phyloP scores from a whole-genome alignment of 2,329 filamentous ascomycete genomes.

The Elsinoe australis region DNA sequence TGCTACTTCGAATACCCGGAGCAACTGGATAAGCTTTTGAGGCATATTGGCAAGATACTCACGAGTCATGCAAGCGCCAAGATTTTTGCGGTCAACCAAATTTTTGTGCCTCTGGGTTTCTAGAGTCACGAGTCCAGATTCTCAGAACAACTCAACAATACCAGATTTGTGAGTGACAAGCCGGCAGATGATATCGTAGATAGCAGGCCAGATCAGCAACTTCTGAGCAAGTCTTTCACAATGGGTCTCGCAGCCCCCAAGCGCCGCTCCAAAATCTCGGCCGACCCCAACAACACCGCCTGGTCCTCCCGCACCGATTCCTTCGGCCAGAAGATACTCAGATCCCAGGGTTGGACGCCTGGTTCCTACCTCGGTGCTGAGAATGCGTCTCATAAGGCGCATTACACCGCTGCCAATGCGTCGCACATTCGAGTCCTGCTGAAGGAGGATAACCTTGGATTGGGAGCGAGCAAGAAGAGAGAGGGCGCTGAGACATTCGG shows the following conservation, averaged over 20 bases:
- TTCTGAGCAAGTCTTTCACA: constrained; percentile 17
- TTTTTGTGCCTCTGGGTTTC: too few species aligned
- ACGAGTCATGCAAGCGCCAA: too few species aligned
- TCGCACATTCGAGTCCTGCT: constrained; percentile 77
- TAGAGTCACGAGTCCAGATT: too few species aligned
- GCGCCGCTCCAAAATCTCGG: constrained; percentile 64
- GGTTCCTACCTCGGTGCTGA: constrained; percentile 74
- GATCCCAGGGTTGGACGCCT: constrained; percentile 81
- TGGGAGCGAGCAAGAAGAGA: constrained; percentile 71
- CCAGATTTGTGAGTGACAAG: too few species aligned
- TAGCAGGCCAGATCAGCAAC: too few species aligned
- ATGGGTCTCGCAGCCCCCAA: constrained; percentile 62
- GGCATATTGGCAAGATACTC: too few species aligned
- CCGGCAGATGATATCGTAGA: too few species aligned
- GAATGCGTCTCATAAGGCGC: constrained; percentile 64
- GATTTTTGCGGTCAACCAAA: too few species aligned
- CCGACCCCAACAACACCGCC: constrained; percentile 91
- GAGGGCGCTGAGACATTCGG: constrained; percentile 67
- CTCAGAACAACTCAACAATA: too few species aligned
- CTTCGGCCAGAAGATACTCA: constrained; percentile 86
- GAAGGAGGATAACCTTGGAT: constrained; percentile 84
- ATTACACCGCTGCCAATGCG: constrained; percentile 71
- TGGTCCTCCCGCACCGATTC: constrained; percentile 76
- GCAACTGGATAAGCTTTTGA: too few species aligned
- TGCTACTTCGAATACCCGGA: too few species aligned